phyloP scores from a whole-genome alignment of 1,284 basidiomycete species.

The Tetrapyrgos nigripes region DNA sequence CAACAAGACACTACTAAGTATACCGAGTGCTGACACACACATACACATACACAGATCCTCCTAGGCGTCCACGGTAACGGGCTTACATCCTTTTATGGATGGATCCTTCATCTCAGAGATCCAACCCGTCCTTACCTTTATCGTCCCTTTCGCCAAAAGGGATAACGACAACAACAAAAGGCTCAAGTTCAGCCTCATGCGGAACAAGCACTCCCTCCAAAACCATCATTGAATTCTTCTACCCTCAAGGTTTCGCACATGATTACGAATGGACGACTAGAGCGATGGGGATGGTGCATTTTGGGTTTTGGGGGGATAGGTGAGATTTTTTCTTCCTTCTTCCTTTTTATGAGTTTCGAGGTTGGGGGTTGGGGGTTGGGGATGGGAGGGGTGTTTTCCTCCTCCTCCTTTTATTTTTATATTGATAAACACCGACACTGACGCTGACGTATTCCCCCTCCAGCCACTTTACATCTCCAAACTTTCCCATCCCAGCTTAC shows the following conservation, averaged over 20 bases:
- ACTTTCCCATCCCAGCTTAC: conserved; percentile 62
- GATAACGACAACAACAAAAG: too few relatives aligned
- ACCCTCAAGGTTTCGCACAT: conserved; percentile 77
- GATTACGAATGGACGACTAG: conserved; percentile 82
- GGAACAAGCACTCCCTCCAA: conserved; percentile 63
- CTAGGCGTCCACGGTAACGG: conserved; percentile 86
- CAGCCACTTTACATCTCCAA: conserved; percentile 57
- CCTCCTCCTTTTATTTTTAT: not conserved
- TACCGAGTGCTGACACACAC: not conserved
- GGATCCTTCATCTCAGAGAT: too few relatives aligned
- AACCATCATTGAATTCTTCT: conserved; percentile 85
- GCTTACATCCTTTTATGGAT: conserved; percentile 82
- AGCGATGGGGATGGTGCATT: conserved; percentile 77
- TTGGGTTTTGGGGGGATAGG: conserved; percentile 80
- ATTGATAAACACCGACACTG: not conserved
- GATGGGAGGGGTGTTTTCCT: not conserved
- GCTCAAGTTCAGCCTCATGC: too few relatives aligned
- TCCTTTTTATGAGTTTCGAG: not conserved
- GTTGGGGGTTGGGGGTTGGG: too few relatives aligned
- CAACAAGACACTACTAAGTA: too few relatives aligned
- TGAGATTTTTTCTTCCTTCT: conserved; percentile 40
- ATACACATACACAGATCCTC: conserved; percentile 73
- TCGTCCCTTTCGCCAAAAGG: too few relatives aligned
- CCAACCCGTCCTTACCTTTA: too few relatives aligned
- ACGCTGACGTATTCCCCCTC: too few relatives aligned